phyloP scores from a whole-genome alignment of 148 eudicot genomes.

The Talinum fruticosum region DNA sequence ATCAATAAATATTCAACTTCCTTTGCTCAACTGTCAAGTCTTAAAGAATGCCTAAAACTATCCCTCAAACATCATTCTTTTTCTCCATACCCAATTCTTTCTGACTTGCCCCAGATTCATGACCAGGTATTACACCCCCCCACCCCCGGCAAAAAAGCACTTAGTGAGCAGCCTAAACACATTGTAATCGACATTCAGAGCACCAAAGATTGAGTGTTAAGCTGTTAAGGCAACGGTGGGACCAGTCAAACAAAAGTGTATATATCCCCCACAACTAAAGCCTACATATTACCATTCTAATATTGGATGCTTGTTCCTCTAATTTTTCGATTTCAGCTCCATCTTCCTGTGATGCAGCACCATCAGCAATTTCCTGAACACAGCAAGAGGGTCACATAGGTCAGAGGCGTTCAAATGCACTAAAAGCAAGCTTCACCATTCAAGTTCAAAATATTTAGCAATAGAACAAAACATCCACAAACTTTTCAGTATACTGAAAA shows the following conservation, averaged over 20 bases:
- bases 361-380: conserved; percentile 33
- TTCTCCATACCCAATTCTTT: neutral
- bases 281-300: conserved; percentile 51
- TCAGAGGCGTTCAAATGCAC: neutral
- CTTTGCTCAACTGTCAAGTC: neutral
- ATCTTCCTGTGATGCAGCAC: conserved; percentile 42
- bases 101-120: neutral
- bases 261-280: no score
- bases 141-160: neutral
- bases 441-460: neutral
- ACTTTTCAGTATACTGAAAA: neutral
- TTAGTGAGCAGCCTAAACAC: neutral
- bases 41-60: neutral
- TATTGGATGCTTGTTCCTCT: conserved; percentile 55
- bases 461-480: neutral
- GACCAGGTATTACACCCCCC: neutral
- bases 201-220: neutral
- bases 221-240: no score
- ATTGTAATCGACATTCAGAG: neutral
- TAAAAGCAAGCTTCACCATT: neutral
- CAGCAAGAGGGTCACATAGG: neutral
- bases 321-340: conserved; percentile 55
- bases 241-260: no score
- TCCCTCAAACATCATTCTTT: neutral
- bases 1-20: neutral